Evolutionary conservation across 495 filamentous ascomycete species (phyloP).

Genomic region (Hypomontagnella submonticulosa): DNA sequence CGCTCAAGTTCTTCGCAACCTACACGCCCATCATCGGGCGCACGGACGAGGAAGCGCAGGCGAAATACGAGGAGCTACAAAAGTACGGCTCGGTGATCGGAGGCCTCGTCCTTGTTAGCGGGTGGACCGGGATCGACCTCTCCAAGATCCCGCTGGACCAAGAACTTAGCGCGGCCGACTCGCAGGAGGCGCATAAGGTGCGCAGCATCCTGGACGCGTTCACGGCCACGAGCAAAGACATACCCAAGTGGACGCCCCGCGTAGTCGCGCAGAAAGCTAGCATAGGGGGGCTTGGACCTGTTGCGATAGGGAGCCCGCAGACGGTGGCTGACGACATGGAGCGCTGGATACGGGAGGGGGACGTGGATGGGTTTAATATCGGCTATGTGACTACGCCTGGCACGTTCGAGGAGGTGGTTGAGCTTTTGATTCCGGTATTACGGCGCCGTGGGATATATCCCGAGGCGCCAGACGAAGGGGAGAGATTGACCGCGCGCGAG

Average conservation of each 20-base stretch:
- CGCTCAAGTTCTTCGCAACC: constrained; percentile 69
- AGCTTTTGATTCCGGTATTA: constrained; percentile 57
- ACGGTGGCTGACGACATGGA: constrained; percentile 71
- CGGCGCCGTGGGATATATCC: constrained; percentile 53
- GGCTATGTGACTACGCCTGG: constrained; percentile 58
- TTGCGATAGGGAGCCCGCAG: constrained; percentile 64
- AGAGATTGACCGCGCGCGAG: constrained; percentile 66
- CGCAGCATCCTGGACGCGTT: constrained; percentile 63
- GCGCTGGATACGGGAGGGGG: constrained; percentile 68
- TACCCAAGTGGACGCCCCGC: constrained; percentile 64
- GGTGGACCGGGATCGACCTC: constrained; percentile 73
- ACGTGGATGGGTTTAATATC: constrained; percentile 73
- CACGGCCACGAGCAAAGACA: constrained; percentile 60
- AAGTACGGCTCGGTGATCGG: constrained; percentile 65
- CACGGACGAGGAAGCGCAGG: constrained; percentile 67
- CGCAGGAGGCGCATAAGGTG: constrained; percentile 63
- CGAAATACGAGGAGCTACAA: constrained; percentile 63
- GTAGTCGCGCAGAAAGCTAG: constrained; percentile 67
- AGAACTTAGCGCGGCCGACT: constrained; percentile 64
- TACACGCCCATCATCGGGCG: constrained; percentile 67
- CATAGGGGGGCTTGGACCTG: constrained; percentile 66
- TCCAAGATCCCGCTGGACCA: constrained; percentile 66
- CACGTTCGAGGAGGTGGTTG: constrained; percentile 59
- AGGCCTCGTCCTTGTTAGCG: constrained; percentile 68
- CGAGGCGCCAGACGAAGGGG: constrained; percentile 49